Evolutionary conservation across 495 filamentous ascomycete species (phyloP).

Genomic region (Amphirosellinia nigrospora): DNA sequence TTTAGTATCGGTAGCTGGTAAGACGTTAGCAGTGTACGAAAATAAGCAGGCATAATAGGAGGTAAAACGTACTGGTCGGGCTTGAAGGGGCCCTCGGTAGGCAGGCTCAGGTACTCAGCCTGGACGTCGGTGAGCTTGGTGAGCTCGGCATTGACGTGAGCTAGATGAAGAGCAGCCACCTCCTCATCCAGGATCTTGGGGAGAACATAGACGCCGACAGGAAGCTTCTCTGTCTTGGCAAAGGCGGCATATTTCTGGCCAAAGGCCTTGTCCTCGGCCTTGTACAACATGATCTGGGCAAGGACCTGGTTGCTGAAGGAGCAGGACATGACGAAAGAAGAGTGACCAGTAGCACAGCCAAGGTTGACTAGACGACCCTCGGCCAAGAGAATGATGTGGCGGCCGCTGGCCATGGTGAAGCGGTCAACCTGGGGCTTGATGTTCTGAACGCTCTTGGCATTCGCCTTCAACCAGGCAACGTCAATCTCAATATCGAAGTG

Average conservation of each 20-base stretch:
- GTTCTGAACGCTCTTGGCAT: constrained; percentile 86
- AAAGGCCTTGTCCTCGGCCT: constrained; percentile 86
- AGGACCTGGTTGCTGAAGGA: constrained; percentile 99
- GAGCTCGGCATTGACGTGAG: constrained; percentile 94
- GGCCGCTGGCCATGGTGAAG: constrained; percentile 90
- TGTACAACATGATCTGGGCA: constrained; percentile 97
- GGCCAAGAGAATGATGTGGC: constrained; percentile 96
- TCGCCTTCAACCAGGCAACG: constrained; percentile 99
- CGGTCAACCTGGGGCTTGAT: constrained; percentile 99
- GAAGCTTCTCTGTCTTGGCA: constrained; percentile 85
- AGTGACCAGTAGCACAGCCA: constrained; percentile 98
- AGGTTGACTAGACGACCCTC: constrained; percentile 99
- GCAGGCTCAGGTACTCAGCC: constrained; percentile 90
- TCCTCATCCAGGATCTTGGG: constrained; percentile 99
- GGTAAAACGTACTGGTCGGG: constrained; percentile 66
- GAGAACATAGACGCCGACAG: constrained; percentile 91
- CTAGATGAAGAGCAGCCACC: constrained; percentile 90
- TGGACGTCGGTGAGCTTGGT: constrained; percentile 82
- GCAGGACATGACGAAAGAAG: constrained; percentile 99
- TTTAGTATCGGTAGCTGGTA: constrained; percentile 65
- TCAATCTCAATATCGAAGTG: constrained; percentile 99
- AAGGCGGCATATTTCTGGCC: constrained; percentile 95
- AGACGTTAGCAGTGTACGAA: constrained; percentile 39
- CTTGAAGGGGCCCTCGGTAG: constrained; percentile 91
- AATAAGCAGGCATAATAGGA: background rate